Evolutionary conservation across 805 yeast genomes (phyloP), one percentile per base, ranked within the genome.

Genomic region (Metschnikowia colocasiae): DNA sequence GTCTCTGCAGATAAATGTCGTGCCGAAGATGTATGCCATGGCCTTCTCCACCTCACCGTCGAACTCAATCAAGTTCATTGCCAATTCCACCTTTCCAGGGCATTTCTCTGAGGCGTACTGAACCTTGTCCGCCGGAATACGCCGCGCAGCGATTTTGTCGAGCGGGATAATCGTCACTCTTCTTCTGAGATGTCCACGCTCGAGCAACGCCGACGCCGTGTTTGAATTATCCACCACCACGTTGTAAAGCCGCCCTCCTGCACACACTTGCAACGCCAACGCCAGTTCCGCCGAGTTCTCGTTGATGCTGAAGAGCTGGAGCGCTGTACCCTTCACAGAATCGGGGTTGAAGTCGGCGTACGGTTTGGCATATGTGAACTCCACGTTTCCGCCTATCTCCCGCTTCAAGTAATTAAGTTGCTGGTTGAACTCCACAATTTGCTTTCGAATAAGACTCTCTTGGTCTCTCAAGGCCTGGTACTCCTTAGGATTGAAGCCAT

Each of bases 121-220:
- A 0, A 91, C 75, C 0, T 77, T 69, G 26, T 75, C 73, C 1
- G 73, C 64, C 16, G 81, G 74, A 4, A 89, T 60, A 0, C 73
- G 70, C 58, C 80, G 71, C 0, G 95, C 76, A 2, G 82, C 66
- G 46, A 95, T 88, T 60, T 89, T 89, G 63, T 89, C 95, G 49
- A 94, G 73, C 0, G 99, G 99, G 55, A 94, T 86, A 42, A 94
- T 85, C 0, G 97, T 94, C 6, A 89, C 92, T 51, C 98, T 76
- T 60, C 86, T 82, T 58, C 82, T 79, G 43, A 92, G 72, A 49
- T 80, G 81, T 6, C 97, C 97, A 25, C 72, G 74, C 56, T 89
- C 94, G 34, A 94, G 73, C 8, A 94, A 66, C 47, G 83, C 85
- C 0, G 95, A 76, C n/a, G 95, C 98, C 3, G 88, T 84, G 16